Conservation (phyloP, 2,329 filamentous ascomycete species). For the Scleromitrula shiraiana region DNA sequence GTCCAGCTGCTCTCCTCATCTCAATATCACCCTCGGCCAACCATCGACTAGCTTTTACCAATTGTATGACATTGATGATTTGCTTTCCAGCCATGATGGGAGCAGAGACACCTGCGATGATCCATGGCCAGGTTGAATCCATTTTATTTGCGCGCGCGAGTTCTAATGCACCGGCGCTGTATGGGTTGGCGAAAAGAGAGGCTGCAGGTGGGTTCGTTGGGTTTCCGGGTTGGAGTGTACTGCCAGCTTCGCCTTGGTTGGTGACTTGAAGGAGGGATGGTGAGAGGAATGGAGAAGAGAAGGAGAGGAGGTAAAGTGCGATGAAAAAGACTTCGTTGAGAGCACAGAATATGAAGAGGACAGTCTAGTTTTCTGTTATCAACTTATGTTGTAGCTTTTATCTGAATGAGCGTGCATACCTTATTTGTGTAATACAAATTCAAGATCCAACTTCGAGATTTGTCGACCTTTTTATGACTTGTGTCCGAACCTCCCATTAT, state of each 20-base stretch:
- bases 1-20: conserved; percentile 47
- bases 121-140: conserved; percentile 68
- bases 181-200: conserved; percentile 78
- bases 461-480: conserved; percentile 91
- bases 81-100: conserved; percentile 91
- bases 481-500: conserved; percentile 71
- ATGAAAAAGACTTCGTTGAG: conserved; percentile 98
- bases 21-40: conserved; percentile 83
- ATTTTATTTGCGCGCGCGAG: conserved; percentile 91
- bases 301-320: conserved; percentile 92
- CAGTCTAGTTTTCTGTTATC: conserved; percentile 47
- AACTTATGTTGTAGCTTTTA: background rate
- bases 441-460: conserved; percentile 77
- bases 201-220: conserved; percentile 62
- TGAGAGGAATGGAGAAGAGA: conserved; percentile 82
- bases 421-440: conserved; percentile 97
- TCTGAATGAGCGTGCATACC: conserved; percentile 44
- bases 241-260: conserved; percentile 44
- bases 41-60: conserved; percentile 88
- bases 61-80: conserved; percentile 85
- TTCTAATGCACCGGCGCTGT: conserved; percentile 87
- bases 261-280: conserved; percentile 66
- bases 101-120: conserved; percentile 70
- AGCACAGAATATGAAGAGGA: conserved; percentile 83
- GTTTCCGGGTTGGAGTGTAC: conserved; percentile 53